These are phyloP conservation scores for Calocybe gangraenosa DNA, from an alignment of 768 basidiomycete genomes.

Conservation along the genomic window DNA sequence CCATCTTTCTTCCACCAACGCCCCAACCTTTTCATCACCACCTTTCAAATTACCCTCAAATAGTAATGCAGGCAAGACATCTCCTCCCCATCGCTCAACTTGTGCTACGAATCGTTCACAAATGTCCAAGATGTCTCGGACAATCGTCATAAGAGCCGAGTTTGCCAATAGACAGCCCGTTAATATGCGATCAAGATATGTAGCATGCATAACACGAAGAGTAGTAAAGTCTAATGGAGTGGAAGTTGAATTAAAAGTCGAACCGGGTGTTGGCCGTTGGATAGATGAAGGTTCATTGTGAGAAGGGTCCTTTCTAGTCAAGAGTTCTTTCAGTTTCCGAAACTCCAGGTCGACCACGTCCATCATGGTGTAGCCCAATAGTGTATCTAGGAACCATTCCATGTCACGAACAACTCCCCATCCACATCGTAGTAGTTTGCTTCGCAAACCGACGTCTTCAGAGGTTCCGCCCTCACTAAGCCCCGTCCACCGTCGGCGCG, in stretches of 20 bases:
- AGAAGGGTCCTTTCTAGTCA: slow-evolving; percentile 29
- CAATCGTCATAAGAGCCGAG: slow-evolving; percentile 49
- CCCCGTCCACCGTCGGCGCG: slow-evolving; percentile 81
- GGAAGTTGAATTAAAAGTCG: slow-evolving; percentile 23
- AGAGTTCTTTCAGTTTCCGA: slow-evolving; percentile 57
- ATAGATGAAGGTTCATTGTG: not conserved
- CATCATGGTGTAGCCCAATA: slow-evolving; percentile 83
- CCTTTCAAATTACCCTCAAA: slow-evolving; percentile 74
- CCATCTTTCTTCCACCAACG: slow-evolving; percentile 69
- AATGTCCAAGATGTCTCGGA: slow-evolving; percentile 73
- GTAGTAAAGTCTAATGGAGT: slow-evolving; percentile 79
- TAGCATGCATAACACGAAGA: slow-evolving; percentile 75
- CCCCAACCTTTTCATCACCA: slow-evolving; percentile 58
- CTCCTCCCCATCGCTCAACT: slow-evolving; percentile 90
- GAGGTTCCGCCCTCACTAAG: slow-evolving; percentile 80
- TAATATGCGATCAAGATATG: slow-evolving; percentile 73
- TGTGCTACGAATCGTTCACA: slow-evolving; percentile 87
- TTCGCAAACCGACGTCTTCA: slow-evolving; percentile 63
- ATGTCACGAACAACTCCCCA: slow-evolving; percentile 89
- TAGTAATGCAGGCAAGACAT: slow-evolving; percentile 79
- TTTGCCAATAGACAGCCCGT: slow-evolving; percentile 80
- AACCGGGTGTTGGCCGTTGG: slow-evolving; percentile 22
- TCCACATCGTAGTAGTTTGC: slow-evolving; percentile 65
- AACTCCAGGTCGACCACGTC: slow-evolving; percentile 89
- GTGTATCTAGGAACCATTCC: slow-evolving; percentile 86